A percentile compares a stretch with the other conserved stretches of the same genome.
These are phyloP conservation scores for Annulohypoxylon bovei DNA, from an alignment of 495 filamentous ascomycete species.

Conservation along the genomic window DNA sequence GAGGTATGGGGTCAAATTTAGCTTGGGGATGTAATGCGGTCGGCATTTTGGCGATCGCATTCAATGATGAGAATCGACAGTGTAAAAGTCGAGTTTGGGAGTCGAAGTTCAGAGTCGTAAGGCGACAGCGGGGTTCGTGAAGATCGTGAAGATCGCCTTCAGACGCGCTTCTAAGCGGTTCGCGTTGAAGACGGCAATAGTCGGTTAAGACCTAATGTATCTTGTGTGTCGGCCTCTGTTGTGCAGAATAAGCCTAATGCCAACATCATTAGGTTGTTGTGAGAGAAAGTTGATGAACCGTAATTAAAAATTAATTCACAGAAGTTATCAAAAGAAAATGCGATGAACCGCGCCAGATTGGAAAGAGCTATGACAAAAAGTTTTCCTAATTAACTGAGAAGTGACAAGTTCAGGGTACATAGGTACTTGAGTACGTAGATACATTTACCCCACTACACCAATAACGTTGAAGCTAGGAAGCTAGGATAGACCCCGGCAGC, in stretches of 20 bases:
- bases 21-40: conserved; percentile 70
- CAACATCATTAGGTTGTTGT: conserved; percentile 1
- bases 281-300: not conserved
- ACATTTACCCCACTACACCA: not conserved
- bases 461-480: not conserved
- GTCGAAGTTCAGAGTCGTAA: not conserved
- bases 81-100: not conserved
- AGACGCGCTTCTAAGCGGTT: conserved; percentile 17
- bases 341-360: not conserved
- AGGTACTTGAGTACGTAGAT: not conserved
- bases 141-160: not conserved
- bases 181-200: conserved; percentile 2
- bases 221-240: not conserved
- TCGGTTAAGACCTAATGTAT: not conserved
- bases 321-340: not conserved
- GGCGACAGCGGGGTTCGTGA: conserved; percentile 27
- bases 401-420: not conserved
- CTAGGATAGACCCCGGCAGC: not conserved
- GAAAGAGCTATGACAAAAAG: not conserved
- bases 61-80: not conserved
- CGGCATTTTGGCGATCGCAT: conserved; percentile 65
- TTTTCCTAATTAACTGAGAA: too few relatives aligned
- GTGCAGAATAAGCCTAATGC: not conserved
- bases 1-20: conserved; percentile 86
- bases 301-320: not conserved